Base-by-base conservation (phyloP, 345 rosid genomes). In the Brassica rapa region DNA sequence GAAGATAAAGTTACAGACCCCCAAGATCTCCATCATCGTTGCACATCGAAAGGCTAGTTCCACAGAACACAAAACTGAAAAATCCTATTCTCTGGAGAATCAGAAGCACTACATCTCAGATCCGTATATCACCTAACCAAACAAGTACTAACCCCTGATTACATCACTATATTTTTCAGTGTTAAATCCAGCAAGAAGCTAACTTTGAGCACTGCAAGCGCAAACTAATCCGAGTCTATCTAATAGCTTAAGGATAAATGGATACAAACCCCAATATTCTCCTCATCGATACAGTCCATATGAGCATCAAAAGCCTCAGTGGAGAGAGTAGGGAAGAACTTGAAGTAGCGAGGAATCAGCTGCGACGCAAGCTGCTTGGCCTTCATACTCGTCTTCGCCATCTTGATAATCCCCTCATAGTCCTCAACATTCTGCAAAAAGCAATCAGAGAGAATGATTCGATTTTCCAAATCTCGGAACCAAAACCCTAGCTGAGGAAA, bases 301-400 rank as follows among this genome's bases (percentile, higher is more conserved):
- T 87, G 99, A 1, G 92, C 87, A 72, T 96, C 80, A 1, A 93
- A 83, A 1, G 98, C 99, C 8, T 83, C 87, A 43, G 72, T 80
- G 32, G 89, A 83, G 21, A 93, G 89, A 81, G 83, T 82, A 27
- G 99, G 99, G 83, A 96, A 96, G 87, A 88, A 96, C 87, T 91
- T 93, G 86, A 93, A 93, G 88, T 90, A 96, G 71, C 99, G 89
- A 12, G 99, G 99, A 74, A 96, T 96, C 14, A 96, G 89, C 92
- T 93, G 99, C 14, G 98, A 97, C 0, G 97, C 97, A 85, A 96
- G 86, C 73, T 96, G 99, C 81, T 90, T 96, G 0, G 97, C 87
- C 88, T 93, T 96, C 57, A 86, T 73, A 66, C 91, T 96, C 60
- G 91, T 87, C 66, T 90, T 91, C 0, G 98, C 77, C 8, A 90